Conservation (phyloP, 345 rosid species). For the Anastatica hierochuntica region DNA sequence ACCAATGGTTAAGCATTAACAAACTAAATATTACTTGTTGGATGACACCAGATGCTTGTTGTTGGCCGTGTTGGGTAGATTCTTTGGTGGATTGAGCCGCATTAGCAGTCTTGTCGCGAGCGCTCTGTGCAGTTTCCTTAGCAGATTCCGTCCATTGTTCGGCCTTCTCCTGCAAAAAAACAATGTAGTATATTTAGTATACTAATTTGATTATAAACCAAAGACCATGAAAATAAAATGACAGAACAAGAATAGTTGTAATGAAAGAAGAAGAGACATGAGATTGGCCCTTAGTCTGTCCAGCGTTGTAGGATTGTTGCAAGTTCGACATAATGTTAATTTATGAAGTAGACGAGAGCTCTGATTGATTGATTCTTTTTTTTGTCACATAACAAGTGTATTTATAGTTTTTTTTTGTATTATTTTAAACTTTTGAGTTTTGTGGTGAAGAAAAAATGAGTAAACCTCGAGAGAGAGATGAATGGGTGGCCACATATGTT, state of each 20-base stretch:
- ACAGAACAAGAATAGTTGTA: too few species aligned
- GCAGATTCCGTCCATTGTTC: conserved; percentile 24
- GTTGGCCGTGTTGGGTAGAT: conserved; percentile 21
- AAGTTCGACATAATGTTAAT: conserved; percentile 19
- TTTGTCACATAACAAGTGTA: neutral
- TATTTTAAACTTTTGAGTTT: neutral
- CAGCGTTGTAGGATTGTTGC: conserved; percentile 23
- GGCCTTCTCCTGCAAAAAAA: conserved; percentile 17
- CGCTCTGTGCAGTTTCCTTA: conserved; percentile 13
- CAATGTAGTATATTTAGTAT: too few species aligned
- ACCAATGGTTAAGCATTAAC: too few species aligned
- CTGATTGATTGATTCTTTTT: neutral
- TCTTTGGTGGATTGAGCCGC: conserved; percentile 25
- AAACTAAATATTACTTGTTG: conserved; percentile 12
- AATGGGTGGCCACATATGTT: conserved; percentile 9
- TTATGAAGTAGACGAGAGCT: too few species aligned
- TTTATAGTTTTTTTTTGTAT: conserved; percentile 3
- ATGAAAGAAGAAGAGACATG: conserved; percentile 3
- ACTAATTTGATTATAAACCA: too few species aligned
- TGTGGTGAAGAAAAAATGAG: conserved; percentile 9
- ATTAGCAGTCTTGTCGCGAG: conserved; percentile 15
- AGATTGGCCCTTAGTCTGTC: conserved; percentile 26
- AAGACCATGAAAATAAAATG: too few species aligned
- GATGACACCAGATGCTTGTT: conserved; percentile 22
- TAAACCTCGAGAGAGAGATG: conserved; percentile 8